Percentiles rank a stretch among this genome's conserved stretches.
phyloP scores from a whole-genome alignment of 331 rosid genomes.

The Pyrus hybrid region DNA sequence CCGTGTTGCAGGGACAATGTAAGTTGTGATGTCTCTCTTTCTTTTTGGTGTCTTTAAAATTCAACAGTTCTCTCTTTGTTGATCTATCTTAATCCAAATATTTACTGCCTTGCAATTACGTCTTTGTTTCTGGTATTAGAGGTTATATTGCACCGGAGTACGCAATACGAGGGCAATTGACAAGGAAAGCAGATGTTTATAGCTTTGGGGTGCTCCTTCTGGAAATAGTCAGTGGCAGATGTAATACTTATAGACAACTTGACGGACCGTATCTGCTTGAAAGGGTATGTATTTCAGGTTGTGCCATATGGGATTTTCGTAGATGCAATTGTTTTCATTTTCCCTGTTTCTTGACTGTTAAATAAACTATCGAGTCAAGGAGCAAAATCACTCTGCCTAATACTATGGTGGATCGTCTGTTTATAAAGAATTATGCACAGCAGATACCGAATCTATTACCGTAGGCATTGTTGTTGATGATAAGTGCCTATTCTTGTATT shows the following conservation, averaged over 20 bases:
- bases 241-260: slow-evolving; percentile 54
- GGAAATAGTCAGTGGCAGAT: slow-evolving; percentile 81
- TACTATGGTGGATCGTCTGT: not conserved
- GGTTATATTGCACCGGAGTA: slow-evolving; percentile 97
- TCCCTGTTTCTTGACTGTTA: no score
- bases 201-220: slow-evolving; percentile 85
- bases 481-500: slow-evolving; percentile 3
- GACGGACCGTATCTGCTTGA: slow-evolving; percentile 73
- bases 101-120: slow-evolving; percentile 7
- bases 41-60: not conserved
- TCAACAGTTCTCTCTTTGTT: not conserved
- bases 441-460: not conserved
- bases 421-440: not conserved
- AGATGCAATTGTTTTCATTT: not conserved
- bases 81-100: not conserved
- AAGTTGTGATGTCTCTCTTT: slow-evolving; percentile 20
- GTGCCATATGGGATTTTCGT: not conserved
- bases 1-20: slow-evolving; percentile 95
- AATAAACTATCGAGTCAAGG: no score
- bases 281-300: slow-evolving; percentile 42
- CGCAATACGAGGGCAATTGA: slow-evolving; percentile 74
- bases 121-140: slow-evolving; percentile 36
- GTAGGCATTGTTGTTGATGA: slow-evolving; percentile 2
- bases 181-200: slow-evolving; percentile 78
- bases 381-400: not conserved